Evolutionary conservation across 192 early-diverging fungal species (phyloP).

Genomic region (Coemansia sp.): DNA sequence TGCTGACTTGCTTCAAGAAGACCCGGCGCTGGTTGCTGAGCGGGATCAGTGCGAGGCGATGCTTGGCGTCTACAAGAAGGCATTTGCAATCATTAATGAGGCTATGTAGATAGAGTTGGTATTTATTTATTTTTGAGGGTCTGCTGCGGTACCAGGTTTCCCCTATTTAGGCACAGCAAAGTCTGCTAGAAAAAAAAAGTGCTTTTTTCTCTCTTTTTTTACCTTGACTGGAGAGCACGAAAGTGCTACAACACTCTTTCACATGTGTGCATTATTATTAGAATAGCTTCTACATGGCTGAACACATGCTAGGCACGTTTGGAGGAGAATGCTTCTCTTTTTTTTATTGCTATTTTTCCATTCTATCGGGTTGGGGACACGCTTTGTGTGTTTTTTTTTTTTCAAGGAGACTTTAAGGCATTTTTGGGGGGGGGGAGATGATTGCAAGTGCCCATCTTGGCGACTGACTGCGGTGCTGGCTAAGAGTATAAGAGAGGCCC

Average conservation of each 20-base stretch:
- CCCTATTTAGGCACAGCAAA: neutral
- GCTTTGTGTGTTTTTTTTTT: neutral
- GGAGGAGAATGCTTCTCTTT: neutral
- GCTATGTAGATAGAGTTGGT: conserved; percentile 35
- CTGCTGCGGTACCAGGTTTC: neutral
- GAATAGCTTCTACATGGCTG: neutral
- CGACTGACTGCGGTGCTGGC: neutral
- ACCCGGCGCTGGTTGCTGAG: conserved; percentile 70
- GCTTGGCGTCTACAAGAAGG: conserved; percentile 78
- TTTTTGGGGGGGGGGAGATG: neutral
- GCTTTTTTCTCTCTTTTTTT: conserved; percentile 24
- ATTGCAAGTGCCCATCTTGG: neutral
- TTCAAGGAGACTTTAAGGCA: neutral
- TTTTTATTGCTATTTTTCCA: no score
- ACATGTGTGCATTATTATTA: neutral
- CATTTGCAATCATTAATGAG: conserved; percentile 65
- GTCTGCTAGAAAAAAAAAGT: neutral
- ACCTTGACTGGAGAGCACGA: neutral
- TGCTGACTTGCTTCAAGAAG: conserved; percentile 73
- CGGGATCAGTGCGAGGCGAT: conserved; percentile 75
- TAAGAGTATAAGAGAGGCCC: neutral
- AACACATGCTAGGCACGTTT: neutral
- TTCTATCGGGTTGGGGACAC: neutral
- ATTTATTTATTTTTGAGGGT: neutral
- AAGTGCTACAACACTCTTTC: neutral